Percentiles rank a stretch among this genome's conserved stretches.
Evolutionary conservation across 495 filamentous ascomycete genomes (phyloP).

Genomic region (Pyrenopolyporus hunteri): DNA sequence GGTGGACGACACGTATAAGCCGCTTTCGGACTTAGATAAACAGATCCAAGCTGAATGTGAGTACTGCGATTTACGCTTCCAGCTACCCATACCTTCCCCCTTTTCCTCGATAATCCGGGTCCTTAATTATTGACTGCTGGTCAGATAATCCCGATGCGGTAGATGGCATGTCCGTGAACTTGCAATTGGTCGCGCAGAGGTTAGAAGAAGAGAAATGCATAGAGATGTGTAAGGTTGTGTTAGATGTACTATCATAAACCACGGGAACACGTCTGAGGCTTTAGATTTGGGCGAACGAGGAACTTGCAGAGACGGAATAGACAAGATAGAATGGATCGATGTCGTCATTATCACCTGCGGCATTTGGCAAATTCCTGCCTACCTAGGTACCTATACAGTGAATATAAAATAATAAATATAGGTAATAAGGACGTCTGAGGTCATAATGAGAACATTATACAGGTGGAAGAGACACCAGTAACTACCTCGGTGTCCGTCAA

Average conservation of each 20-base stretch:
- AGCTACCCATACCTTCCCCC: background rate
- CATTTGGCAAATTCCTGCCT: background rate
- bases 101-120: background rate
- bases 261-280: no score
- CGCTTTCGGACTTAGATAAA: constrained; percentile 69
- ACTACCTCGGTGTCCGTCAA: background rate
- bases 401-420: constrained; percentile 7
- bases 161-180: constrained; percentile 77
- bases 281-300: background rate
- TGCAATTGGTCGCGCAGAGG: constrained; percentile 80
- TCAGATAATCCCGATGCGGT: constrained; percentile 70
- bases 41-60: constrained; percentile 74
- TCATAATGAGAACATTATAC: constrained; percentile 3
- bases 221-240: constrained; percentile 72
- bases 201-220: constrained; percentile 87
- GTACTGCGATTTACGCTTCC: background rate
- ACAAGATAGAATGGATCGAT: background rate
- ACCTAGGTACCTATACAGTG: background rate
- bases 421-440: constrained; percentile 20
- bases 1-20: constrained; percentile 56
- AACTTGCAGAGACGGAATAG: background rate
- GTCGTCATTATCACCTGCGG: background rate
- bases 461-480: constrained; percentile 4
- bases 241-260: constrained; percentile 55
- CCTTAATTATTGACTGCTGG: background rate